Percentiles rank a stretch among this genome's conserved stretches.
These are phyloP conservation scores for Ceratocystis huliohia DNA, from an alignment of 2,329 filamentous ascomycete genomes.

Conservation along the genomic window DNA sequence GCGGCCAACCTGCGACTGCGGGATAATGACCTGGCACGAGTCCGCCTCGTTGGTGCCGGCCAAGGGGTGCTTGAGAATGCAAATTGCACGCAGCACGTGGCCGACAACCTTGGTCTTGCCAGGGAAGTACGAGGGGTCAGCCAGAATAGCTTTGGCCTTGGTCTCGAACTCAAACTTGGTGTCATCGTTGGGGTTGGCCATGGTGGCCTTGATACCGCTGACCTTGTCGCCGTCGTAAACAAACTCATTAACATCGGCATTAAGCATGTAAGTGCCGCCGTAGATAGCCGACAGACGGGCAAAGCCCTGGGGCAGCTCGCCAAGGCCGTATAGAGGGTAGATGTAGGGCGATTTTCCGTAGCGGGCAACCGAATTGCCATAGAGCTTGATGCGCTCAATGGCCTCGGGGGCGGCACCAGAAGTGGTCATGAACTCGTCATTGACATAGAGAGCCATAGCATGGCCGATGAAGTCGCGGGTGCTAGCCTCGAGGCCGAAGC, in stretches of 20 bases:
- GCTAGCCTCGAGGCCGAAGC: slow-evolving; percentile 78
- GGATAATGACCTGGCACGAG: slow-evolving; percentile 90
- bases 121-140: slow-evolving; percentile 93
- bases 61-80: slow-evolving; percentile 90
- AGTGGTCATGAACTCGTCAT: slow-evolving; percentile 67
- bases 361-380: slow-evolving; percentile 92
- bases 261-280: slow-evolving; percentile 98
- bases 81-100: slow-evolving; percentile 90
- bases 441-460: slow-evolving; percentile 92
- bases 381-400: slow-evolving; percentile 84
- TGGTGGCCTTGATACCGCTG: slow-evolving; percentile 93
- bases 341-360: slow-evolving; percentile 99
- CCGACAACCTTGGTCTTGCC: slow-evolving; percentile 76
- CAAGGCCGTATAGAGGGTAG: slow-evolving; percentile 94
- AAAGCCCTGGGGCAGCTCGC: slow-evolving; percentile 94
- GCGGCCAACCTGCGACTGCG: slow-evolving; percentile 90
- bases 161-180: slow-evolving; percentile 75
- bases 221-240: slow-evolving; percentile 74
- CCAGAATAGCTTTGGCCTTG: slow-evolving; percentile 89
- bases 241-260: slow-evolving; percentile 85
- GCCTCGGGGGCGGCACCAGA: slow-evolving; percentile 67
- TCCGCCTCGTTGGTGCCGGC: slow-evolving; percentile 80
- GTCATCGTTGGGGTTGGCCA: slow-evolving; percentile 67
- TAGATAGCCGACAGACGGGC: slow-evolving; percentile 96
- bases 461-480: slow-evolving; percentile 96